phyloP scores from a whole-genome alignment of 805 yeast species.

The Cephaloascus albidus region DNA sequence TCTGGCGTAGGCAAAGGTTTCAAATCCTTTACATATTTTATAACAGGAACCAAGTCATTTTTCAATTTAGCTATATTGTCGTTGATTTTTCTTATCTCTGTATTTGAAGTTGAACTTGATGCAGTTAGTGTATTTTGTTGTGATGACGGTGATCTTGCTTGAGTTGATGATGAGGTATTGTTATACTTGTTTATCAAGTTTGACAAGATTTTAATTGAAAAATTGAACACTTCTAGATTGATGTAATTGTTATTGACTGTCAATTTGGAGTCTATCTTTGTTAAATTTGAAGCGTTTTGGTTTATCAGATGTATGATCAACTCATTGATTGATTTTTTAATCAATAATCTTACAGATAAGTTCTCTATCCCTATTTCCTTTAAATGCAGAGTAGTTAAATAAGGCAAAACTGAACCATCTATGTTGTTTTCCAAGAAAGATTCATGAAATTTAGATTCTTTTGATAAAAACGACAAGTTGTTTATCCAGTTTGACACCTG shows the following conservation, averaged over 20 bases:
- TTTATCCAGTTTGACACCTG: conserved; percentile 18
- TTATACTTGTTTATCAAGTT: conserved; percentile 21
- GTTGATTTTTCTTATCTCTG: conserved; percentile 29
- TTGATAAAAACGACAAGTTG: conserved; percentile 8
- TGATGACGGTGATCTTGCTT: not conserved
- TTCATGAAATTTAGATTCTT: not conserved
- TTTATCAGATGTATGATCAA: conserved; percentile 32
- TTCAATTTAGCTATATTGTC: conserved; percentile 50
- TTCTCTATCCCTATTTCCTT: conserved; percentile 57
- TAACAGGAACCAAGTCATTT: conserved; percentile 57
- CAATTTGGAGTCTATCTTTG: conserved; percentile 16
- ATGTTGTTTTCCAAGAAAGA: conserved; percentile 49
- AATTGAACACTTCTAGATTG: conserved; percentile 23
- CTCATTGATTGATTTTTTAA: conserved; percentile 52
- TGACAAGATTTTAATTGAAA: conserved; percentile 24
- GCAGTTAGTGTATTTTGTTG: not conserved
- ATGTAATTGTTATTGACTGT: conserved; percentile 26
- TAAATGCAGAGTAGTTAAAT: conserved; percentile 60
- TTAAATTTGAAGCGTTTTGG: conserved; percentile 10
- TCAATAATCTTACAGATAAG: conserved; percentile 44
- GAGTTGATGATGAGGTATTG: conserved; percentile 2
- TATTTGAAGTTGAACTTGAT: conserved; percentile 4
- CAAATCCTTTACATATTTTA: conserved; percentile 52
- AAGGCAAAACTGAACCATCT: conserved; percentile 65
- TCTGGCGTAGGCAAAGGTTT: conserved; percentile 64